A percentile compares a stretch with the other conserved stretches of the same genome.
Evolutionary conservation across 345 rosid species (phyloP).

Genomic region (Salix koriyanagi): DNA sequence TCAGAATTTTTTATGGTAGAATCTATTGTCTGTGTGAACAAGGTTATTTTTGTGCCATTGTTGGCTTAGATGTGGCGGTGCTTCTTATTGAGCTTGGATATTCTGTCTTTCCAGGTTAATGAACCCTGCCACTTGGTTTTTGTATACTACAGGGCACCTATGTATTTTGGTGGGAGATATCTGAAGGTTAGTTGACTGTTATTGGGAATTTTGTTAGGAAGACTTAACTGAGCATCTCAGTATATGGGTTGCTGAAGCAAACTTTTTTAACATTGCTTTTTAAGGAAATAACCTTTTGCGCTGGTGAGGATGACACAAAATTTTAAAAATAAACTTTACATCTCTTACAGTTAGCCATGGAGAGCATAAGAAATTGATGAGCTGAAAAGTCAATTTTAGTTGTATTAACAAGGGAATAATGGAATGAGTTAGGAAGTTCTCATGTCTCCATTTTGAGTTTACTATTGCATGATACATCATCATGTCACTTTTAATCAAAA

Average conservation of each 20-base stretch:
- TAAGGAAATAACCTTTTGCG: background rate
- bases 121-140: constrained; percentile 67
- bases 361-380: background rate
- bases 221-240: background rate
- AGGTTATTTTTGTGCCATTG: background rate
- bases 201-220: background rate
- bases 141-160: constrained; percentile 55
- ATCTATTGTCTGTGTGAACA: too few relatives aligned
- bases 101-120: constrained; percentile 38
- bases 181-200: constrained; percentile 52
- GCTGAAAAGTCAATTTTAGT: background rate
- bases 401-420: too few relatives aligned
- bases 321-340: background rate
- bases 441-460: too few relatives aligned
- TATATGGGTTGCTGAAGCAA: background rate
- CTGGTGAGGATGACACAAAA: background rate
- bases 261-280: background rate
- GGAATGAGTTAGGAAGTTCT: too few relatives aligned
- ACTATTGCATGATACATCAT: too few relatives aligned
- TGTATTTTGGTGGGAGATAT: constrained; percentile 88
- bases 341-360: background rate
- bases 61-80: background rate
- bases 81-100: constrained; percentile 3
- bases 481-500: too few relatives aligned
- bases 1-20: too few relatives aligned